Percentiles rank a stretch among this genome's conserved stretches.
Evolutionary conservation across 1,139 yeast genomes (phyloP).

Genomic region (Suhomyces bribrorum): DNA sequence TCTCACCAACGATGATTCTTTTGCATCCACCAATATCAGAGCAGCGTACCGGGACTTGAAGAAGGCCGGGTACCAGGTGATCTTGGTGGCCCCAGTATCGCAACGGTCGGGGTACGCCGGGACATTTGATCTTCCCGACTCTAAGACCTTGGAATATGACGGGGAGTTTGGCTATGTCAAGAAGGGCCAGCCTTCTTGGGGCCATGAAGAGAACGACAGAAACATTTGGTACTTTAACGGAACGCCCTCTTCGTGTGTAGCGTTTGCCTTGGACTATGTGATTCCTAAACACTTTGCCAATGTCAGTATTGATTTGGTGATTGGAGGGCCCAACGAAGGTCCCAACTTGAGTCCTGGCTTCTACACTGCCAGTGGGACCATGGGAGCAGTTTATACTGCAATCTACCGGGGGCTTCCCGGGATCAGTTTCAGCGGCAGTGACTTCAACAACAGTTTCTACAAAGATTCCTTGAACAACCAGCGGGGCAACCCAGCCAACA

Average conservation of each 20-base stretch:
- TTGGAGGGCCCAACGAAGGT: conserved; percentile 51
- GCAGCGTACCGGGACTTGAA: conserved; percentile 34
- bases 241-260: conserved; percentile 45
- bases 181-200: conserved; percentile 47
- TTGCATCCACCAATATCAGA: conserved; percentile 35
- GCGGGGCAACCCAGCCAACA: conserved; percentile 35
- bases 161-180: conserved; percentile 42
- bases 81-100: conserved; percentile 35
- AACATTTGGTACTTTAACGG: conserved; percentile 51
- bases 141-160: conserved; percentile 22
- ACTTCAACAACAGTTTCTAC: conserved; percentile 44
- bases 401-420: conserved; percentile 48
- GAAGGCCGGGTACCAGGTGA: conserved; percentile 30
- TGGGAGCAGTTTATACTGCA: conserved; percentile 43
- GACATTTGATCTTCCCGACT: conserved; percentile 28
- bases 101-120: conserved; percentile 36
- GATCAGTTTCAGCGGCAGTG: conserved; percentile 40
- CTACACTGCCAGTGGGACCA: conserved; percentile 46
- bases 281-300: conserved; percentile 36
- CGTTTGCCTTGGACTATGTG: conserved; percentile 43
- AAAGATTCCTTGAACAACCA: conserved; percentile 36
- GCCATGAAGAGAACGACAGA: conserved; percentile 36
- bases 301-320: conserved; percentile 40
- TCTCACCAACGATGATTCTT: conserved; percentile 36
- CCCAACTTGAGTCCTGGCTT: conserved; percentile 39